Conservation (phyloP, 768 basidiomycete genomes). For the Hypholoma fasciculare region DNA sequence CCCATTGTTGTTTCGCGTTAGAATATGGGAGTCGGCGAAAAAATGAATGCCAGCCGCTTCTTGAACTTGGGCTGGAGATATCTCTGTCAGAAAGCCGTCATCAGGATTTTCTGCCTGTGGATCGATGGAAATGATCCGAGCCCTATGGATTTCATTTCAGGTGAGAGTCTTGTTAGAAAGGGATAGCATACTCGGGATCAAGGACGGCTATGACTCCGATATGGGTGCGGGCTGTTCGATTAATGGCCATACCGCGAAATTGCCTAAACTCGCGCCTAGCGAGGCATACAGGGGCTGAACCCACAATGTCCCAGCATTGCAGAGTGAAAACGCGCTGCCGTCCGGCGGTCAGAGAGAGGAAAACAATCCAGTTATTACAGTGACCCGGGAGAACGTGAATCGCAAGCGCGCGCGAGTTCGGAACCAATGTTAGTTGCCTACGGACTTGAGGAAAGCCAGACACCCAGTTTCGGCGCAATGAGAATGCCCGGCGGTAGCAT, state of each 20-base stretch:
- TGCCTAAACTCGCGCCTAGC: constrained; percentile 37
- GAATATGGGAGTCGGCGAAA: constrained; percentile 35
- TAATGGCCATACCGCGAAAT: constrained; percentile 47
- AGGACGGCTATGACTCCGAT: constrained; percentile 41
- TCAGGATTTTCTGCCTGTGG: constrained; percentile 33
- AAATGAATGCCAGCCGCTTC: constrained; percentile 32
- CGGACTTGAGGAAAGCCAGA: constrained; percentile 21
- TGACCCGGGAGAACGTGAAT: constrained; percentile 47
- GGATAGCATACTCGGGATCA: constrained; percentile 34
- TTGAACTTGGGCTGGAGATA: constrained; percentile 24
- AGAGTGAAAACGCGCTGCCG: constrained; percentile 27
- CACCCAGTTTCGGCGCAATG: constrained; percentile 51
- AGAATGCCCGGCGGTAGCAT: constrained; percentile 37
- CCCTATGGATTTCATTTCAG: constrained; percentile 23
- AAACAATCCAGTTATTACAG: constrained; percentile 47
- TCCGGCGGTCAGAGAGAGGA: constrained; percentile 29
- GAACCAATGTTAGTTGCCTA: constrained; percentile 13
- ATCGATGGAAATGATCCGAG: constrained; percentile 43
- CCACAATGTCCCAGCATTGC: constrained; percentile 58
- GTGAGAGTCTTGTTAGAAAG: neutral
- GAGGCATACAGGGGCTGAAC: constrained; percentile 35
- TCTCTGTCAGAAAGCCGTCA: constrained; percentile 33
- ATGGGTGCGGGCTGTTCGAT: constrained; percentile 31
- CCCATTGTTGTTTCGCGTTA: constrained; percentile 33
- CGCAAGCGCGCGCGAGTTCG: constrained; percentile 36